These are phyloP conservation scores for Trichodelitschia bisporula DNA, from an alignment of 495 filamentous ascomycete genomes.

Conservation along the genomic window DNA sequence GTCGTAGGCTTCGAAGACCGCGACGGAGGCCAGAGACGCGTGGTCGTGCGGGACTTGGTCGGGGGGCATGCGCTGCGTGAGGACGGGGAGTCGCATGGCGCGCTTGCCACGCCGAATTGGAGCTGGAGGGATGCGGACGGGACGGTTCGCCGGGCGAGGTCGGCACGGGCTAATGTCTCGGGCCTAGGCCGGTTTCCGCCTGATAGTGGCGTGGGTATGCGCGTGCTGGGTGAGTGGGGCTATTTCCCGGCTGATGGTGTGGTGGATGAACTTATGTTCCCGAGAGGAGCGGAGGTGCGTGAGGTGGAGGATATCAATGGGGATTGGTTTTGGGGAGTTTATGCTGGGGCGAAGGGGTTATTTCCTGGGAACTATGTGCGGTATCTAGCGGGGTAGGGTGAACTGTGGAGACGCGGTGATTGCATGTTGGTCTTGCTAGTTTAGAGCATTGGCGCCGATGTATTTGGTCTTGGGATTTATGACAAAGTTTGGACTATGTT, in stretches of 20 bases:
- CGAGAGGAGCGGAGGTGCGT: constrained; percentile 51
- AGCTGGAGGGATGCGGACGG: constrained; percentile 12
- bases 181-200: constrained; percentile 28
- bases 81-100: neutral
- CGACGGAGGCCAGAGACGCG: constrained; percentile 28
- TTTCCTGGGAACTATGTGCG: constrained; percentile 52
- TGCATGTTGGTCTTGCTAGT: no score
- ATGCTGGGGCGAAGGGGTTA: constrained; percentile 47
- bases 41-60: constrained; percentile 39
- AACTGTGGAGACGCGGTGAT: constrained; percentile 4
- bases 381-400: constrained; percentile 7
- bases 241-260: constrained; percentile 38
- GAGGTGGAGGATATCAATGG: constrained; percentile 67
- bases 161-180: neutral
- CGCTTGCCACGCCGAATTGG: constrained; percentile 5
- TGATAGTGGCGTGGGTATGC: constrained; percentile 38
- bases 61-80: constrained; percentile 40
- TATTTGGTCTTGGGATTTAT: no score
- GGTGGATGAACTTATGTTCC: constrained; percentile 58
- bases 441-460: no score
- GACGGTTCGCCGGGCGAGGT: constrained; percentile 11
- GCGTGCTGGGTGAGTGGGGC: constrained; percentile 38
- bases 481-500: no score
- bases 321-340: constrained; percentile 65
- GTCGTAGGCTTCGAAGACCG: constrained; percentile 47